Percentiles rank a stretch among this genome's conserved stretches.
Evolutionary conservation across 2,329 filamentous ascomycete species (phyloP).

Genomic region (Ophiostoma fasciatum): DNA sequence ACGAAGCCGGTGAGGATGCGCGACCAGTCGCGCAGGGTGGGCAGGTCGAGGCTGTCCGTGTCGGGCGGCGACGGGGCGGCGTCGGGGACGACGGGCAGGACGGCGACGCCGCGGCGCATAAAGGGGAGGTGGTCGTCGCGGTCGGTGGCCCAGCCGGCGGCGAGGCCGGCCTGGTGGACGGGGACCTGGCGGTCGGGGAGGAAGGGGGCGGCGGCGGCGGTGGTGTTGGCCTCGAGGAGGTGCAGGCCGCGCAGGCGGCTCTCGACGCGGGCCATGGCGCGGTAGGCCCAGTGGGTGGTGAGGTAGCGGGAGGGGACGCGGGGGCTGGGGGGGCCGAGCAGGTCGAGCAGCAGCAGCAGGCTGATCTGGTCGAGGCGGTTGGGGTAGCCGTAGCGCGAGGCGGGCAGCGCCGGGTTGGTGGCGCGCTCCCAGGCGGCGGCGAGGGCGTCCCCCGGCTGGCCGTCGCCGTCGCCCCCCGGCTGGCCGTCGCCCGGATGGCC

Average conservation of each 20-base stretch:
- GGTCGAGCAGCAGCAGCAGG: constrained; percentile 60
- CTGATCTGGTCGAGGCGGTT: constrained; percentile 58
- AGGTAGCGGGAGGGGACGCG: constrained; percentile 61
- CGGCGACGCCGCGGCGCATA: constrained; percentile 55
- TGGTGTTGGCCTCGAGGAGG: constrained; percentile 42
- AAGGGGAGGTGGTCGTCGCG: constrained; percentile 73
- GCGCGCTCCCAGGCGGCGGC: constrained; percentile 57
- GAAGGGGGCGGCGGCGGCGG: constrained; percentile 13
- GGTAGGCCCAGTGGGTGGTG: constrained; percentile 73
- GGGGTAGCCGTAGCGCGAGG: constrained; percentile 45
- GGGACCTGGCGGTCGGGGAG: constrained; percentile 4
- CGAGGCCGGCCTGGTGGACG: constrained; percentile 17
- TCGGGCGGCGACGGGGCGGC: constrained; percentile 64
- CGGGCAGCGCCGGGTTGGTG: constrained; percentile 50
- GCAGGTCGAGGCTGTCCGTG: constrained; percentile 48
- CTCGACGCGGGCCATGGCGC: constrained; percentile 49
- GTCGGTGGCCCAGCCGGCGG: constrained; percentile 31
- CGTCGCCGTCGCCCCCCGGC: constrained; percentile 25
- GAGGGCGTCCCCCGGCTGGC: constrained; percentile 28
- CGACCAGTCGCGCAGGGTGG: constrained; percentile 64
- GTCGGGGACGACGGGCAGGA: constrained; percentile 62
- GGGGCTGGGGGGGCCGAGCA: constrained; percentile 44
- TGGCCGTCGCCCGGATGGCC: too few species aligned
- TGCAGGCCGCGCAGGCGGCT: constrained; percentile 41
- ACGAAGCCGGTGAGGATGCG: constrained; percentile 58